Evolutionary conservation across 306 rosid genomes (phyloP), one percentile per base, ranked within the genome.

Genomic region (Quercus suber): DNA sequence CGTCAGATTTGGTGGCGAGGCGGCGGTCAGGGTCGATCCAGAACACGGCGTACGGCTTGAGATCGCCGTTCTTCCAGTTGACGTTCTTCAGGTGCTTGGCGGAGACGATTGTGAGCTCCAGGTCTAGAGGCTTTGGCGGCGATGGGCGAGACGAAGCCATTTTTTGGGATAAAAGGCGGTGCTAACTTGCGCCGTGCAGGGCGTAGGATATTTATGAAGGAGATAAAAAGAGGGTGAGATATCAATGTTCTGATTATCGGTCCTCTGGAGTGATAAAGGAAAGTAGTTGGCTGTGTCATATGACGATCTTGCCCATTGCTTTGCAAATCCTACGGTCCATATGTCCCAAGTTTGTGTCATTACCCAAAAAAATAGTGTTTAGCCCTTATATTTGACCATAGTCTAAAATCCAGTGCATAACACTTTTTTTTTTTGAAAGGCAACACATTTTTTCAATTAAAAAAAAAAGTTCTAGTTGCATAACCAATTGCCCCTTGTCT

Each of bases 11-110:
- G 35, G 97, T 91, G 77, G 97, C 98, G 15, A 93, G 93, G 0
- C 98, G 93, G 19, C 93, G 91, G 41, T 93, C 89, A 0, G 94
- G 90, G 72, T 93, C 94, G 30, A 91, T 80, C 94, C 97, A 93
- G 84, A 93, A 93, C 58, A 91, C 91, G 21, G 94, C 98, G 79
- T 93, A 93, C 70, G 98, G 89, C 41, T 89, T 88, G 83, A 93
- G 98, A 69, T 86, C 83, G 67, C 94, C 94, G 86, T 74, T 91
- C 55, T 89, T 89, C 98, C 98, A 93, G 86, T 93, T 93, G 28
- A 93, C 94, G 89, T 93, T 93, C 82, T 93, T 93, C 81, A 93
- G 94, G 65, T 90, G 93, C 90, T 93, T 93, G 31, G 93, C 97
- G 37, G 97, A 87, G 76, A 93, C 82, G 81, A 93, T 87, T 1